Base-by-base conservation (phyloP, 169 alveolate species). In the Nephromyces sp. region DNA sequence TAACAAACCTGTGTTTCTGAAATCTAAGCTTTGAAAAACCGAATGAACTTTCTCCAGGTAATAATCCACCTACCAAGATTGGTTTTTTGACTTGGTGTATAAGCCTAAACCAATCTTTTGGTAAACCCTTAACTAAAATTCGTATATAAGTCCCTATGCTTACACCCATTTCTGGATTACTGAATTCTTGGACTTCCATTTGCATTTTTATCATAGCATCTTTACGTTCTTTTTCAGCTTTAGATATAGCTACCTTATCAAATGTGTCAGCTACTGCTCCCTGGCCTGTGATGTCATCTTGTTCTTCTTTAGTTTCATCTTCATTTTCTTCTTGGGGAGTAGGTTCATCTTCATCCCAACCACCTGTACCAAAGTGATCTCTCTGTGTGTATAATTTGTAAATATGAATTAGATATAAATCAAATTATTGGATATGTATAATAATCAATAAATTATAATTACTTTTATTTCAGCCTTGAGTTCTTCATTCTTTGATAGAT, bases 11-110 rank as follows among this genome's bases (percentile, higher is more conserved):
- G 61, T 72, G 80, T n/a, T 92, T 77, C 90, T 90, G 33, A 88
- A 77, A 72, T 74, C 92, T 78, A 52, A 91, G 87, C 81, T 92
- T 91, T 6, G 92, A 72, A 66, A 84, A 84, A 27, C 96, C 94
- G 83, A 92, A 82, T 62, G 78, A 74, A 21, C 78, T 63, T 73
- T 91, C 96, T 4, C 88, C 85, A 32, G 91, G 86, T 52, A 88
- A 87, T 8, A 89, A 53, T 4, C 93, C 85, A 35, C 95, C 92
- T 63, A 93, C 74, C 21, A 92, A 78, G 57, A 80, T 15, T 24
- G 81, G 86, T 67, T 67, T 67, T 5, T 3, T 21, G 32, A 53
- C 33, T 15, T 52, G 69, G 1, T 69, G 68, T 6, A 53, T 67
- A 4, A 34, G 8, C 5, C 32, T n/a, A 43, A 43, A 43, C 75